Evolutionary conservation across 1,284 basidiomycete species (phyloP).

Genomic region (Ceratobasidium sp.): DNA sequence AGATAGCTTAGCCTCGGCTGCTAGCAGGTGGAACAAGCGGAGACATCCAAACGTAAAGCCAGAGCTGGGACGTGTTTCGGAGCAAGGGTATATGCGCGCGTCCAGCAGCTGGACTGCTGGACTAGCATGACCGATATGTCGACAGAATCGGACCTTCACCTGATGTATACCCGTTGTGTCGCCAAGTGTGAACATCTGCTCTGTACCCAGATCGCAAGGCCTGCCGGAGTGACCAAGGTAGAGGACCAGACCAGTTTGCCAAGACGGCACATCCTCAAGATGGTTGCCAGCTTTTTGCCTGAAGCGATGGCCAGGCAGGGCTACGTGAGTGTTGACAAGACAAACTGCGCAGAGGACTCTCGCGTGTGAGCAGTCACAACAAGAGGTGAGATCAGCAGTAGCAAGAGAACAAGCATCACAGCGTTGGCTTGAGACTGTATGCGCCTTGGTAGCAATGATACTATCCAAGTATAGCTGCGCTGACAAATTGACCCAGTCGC

Average conservation of each 20-base stretch:
- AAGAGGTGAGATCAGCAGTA: neutral
- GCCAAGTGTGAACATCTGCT: neutral
- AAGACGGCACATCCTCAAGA: neutral
- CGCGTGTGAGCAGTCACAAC: neutral
- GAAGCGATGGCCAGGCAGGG: neutral
- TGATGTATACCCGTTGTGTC: neutral
- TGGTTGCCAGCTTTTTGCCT: neutral
- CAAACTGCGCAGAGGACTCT: neutral
- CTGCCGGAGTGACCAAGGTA: neutral
- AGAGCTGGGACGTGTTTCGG: neutral
- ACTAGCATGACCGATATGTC: neutral
- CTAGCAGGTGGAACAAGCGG: neutral
- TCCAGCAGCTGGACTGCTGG: neutral
- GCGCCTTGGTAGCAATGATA: too few species aligned
- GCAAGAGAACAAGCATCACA: too few species aligned
- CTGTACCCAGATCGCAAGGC: neutral
- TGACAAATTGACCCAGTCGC: too few species aligned
- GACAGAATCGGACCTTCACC: neutral
- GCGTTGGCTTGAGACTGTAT: too few species aligned
- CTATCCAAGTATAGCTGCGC: too few species aligned
- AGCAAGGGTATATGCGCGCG: constrained; percentile 1
- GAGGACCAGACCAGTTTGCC: neutral
- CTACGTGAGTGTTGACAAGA: neutral
- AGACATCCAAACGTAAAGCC: neutral
- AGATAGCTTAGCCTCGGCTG: neutral